Evolutionary conservation across 352 stramenopile genomes (phyloP).

Genomic region (Globisporangium alternatum): DNA sequence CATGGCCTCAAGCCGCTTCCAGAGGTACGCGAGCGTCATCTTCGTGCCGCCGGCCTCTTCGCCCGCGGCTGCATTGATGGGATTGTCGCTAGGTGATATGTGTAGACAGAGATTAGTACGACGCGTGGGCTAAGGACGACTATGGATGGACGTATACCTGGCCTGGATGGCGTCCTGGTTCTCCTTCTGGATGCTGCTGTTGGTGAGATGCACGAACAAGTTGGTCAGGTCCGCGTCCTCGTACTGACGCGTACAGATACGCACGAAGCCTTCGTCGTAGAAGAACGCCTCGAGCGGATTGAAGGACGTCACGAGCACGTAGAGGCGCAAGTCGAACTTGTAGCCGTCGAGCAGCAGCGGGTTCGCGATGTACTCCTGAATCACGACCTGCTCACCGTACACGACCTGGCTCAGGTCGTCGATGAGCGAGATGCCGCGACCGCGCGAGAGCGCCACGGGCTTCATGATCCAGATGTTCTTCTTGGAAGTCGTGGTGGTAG

Average conservation of each 20-base stretch:
- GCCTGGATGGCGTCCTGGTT: constrained; percentile 51
- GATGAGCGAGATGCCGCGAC: constrained; percentile 92
- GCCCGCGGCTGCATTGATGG: constrained; percentile 32
- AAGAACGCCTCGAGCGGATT: constrained; percentile 92
- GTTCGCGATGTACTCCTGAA: constrained; percentile 89
- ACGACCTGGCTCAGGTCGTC: constrained; percentile 83
- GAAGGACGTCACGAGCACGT: constrained; percentile 94
- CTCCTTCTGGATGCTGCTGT: constrained; percentile 92
- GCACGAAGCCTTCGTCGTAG: constrained; percentile 92
- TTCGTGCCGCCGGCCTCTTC: constrained; percentile 77
- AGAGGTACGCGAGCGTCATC: constrained; percentile 74
- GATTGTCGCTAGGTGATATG: constrained; percentile 24
- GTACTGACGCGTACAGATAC: constrained; percentile 87
- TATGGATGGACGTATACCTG: constrained; percentile 13
- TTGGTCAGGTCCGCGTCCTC: constrained; percentile 67
- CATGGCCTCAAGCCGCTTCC: constrained; percentile 59
- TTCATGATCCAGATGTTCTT: constrained; percentile 96
- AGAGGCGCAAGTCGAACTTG: constrained; percentile 92
- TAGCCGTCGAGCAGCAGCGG: constrained; percentile 88
- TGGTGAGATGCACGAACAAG: constrained; percentile 93
- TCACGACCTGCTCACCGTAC: constrained; percentile 87
- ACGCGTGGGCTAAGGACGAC: background rate
- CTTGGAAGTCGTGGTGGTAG: background rate
- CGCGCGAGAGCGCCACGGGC: constrained; percentile 87
- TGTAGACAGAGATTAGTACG: background rate